phyloP scores from a whole-genome alignment of 2,329 filamentous ascomycete species.

The Colletotrichum viniferum region DNA sequence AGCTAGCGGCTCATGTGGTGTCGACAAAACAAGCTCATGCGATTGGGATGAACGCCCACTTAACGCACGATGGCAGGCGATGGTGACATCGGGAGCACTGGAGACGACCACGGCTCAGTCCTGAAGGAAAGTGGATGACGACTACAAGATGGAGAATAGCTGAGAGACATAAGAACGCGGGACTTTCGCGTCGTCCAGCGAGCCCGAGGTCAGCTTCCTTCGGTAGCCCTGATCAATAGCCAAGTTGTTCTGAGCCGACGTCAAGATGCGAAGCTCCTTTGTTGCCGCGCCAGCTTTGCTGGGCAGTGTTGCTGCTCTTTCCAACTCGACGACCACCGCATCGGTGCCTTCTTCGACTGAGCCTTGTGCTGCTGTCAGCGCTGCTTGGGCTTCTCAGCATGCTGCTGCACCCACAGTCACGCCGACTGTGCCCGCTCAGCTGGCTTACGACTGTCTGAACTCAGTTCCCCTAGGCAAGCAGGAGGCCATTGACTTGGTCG shows the following conservation, averaged over 20 bases:
- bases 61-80: not conserved
- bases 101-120: not conserved
- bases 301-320: not conserved
- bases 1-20: not conserved
- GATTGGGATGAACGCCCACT: not conserved
- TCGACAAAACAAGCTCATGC: not conserved
- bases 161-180: not conserved
- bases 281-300: not conserved
- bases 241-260: not conserved
- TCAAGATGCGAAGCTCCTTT: constrained; percentile 4
- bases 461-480: constrained; percentile 44
- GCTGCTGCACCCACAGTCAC: not conserved
- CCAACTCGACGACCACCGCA: not conserved
- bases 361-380: constrained; percentile 3
- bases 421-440: constrained; percentile 33
- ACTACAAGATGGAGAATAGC: not conserved
- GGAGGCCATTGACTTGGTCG: constrained; percentile 41
- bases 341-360: not conserved
- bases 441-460: constrained; percentile 45
- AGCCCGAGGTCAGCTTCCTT: not conserved
- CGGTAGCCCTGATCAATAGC: not conserved
- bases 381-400: constrained; percentile 6
- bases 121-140: not conserved
- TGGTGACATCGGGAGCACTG: not conserved
- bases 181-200: not conserved